phyloP scores from a whole-genome alignment of 805 yeast genomes.

The Limtongia smithiae region DNA sequence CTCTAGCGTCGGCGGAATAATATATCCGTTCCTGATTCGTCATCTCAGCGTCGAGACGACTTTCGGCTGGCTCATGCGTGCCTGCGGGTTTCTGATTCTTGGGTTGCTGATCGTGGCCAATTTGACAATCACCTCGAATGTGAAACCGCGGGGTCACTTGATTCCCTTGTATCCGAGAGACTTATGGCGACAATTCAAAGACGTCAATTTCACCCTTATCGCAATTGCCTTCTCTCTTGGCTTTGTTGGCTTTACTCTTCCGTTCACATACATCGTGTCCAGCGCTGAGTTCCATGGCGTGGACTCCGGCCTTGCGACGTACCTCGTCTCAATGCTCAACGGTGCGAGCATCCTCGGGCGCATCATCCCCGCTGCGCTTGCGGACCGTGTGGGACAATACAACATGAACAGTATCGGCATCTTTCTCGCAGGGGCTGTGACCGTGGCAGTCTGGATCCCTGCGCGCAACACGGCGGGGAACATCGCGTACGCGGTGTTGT shows the following conservation, averaged over 20 bases:
- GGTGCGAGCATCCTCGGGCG: slow-evolving; percentile 46
- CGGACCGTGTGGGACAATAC: slow-evolving; percentile 48
- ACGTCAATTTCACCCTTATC: slow-evolving; percentile 15
- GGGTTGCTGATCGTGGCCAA: slow-evolving; percentile 34
- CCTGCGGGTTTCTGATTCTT: slow-evolving; percentile 46
- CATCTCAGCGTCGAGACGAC: slow-evolving; percentile 45
- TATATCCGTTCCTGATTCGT: slow-evolving; percentile 49
- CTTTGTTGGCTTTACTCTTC: slow-evolving; percentile 27
- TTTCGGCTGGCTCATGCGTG: slow-evolving; percentile 53
- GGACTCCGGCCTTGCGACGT: slow-evolving; percentile 25
- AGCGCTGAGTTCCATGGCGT: slow-evolving; percentile 32
- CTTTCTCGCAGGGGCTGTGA: slow-evolving; percentile 34
- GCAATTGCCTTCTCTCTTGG: slow-evolving; percentile 19
- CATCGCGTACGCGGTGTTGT: slow-evolving; percentile 34
- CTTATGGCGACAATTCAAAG: slow-evolving; percentile 13
- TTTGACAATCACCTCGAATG: slow-evolving; percentile 28
- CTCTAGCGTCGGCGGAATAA: slow-evolving; percentile 50
- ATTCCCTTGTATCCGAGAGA: slow-evolving; percentile 20
- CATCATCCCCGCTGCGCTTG: slow-evolving; percentile 47
- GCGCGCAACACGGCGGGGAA: slow-evolving; percentile 34
- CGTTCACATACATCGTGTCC: slow-evolving; percentile 37
- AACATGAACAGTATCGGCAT: slow-evolving; percentile 41
- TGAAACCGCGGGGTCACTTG: slow-evolving; percentile 19
- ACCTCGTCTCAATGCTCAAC: slow-evolving; percentile 38
- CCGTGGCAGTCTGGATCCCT: slow-evolving; percentile 39